Percentiles rank a stretch among this genome's conserved stretches.
Conservation (phyloP, 2,329 filamentous ascomycete genomes). For the Pseudogymnoascus sp. region DNA sequence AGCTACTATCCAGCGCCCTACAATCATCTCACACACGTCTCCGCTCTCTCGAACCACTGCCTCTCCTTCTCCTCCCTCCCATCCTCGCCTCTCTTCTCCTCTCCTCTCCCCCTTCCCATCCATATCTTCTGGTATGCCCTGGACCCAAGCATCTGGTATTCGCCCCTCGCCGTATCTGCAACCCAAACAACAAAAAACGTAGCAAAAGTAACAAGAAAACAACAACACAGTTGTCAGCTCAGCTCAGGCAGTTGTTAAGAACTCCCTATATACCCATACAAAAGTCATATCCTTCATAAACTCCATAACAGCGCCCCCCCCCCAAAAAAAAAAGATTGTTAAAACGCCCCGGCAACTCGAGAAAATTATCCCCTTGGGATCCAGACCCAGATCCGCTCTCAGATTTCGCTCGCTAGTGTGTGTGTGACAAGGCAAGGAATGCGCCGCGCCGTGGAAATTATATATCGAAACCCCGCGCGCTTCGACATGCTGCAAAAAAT, state of each 20-base stretch:
- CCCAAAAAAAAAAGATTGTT: neutral
- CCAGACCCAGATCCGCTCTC: neutral
- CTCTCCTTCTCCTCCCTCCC: neutral
- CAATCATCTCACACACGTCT: neutral
- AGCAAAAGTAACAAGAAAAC: neutral
- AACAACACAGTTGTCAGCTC: neutral
- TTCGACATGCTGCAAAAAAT: neutral
- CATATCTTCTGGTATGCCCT: neutral
- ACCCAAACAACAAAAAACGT: neutral
- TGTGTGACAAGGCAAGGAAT: neutral
- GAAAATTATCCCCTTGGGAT: neutral
- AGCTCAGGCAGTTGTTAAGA: neutral
- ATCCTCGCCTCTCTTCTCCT: neutral
- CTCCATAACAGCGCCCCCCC: neutral
- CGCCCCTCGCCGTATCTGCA: neutral
- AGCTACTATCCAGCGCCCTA: neutral
- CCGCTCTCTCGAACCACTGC: neutral
- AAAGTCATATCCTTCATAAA: neutral
- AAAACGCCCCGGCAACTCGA: neutral
- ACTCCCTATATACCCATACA: neutral
- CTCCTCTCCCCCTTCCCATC: neutral
- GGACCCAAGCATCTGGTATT: constrained; percentile 1
- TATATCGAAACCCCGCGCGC: neutral
- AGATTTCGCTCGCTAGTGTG: neutral
- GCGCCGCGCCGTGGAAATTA: neutral